Percentiles rank a stretch among this genome's conserved stretches.
Evolutionary conservation across 768 basidiomycete species (phyloP).

Genomic region (Collybiopsis luxurians): DNA sequence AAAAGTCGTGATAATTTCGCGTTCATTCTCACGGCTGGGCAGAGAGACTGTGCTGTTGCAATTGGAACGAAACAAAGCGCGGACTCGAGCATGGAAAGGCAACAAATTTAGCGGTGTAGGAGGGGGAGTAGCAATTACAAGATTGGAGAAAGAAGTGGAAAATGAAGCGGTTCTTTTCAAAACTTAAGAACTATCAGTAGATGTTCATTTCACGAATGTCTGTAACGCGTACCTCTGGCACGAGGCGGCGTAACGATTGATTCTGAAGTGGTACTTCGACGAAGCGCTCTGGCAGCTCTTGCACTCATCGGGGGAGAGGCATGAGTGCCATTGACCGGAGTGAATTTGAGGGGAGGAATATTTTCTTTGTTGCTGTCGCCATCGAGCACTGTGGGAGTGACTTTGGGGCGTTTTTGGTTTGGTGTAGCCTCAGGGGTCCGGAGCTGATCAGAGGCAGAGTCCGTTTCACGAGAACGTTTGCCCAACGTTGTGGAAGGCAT

Average conservation of each 20-base stretch:
- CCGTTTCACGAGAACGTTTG: slow-evolving; percentile 44
- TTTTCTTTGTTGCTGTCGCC: slow-evolving; percentile 78
- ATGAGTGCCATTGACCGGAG: slow-evolving; percentile 29
- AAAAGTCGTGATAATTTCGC: slow-evolving; percentile 57
- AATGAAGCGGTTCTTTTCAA: slow-evolving; percentile 47
- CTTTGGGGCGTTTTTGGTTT: slow-evolving; percentile 61
- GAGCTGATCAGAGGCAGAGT: slow-evolving; percentile 28
- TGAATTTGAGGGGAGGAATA: slow-evolving; percentile 56
- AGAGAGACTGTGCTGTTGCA: slow-evolving; percentile 56
- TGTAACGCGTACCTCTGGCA: slow-evolving; percentile 39
- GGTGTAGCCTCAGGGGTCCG: slow-evolving; percentile 65
- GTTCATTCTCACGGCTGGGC: slow-evolving; percentile 69
- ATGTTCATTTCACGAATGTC: slow-evolving; percentile 9
- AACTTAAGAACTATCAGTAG: slow-evolving; percentile 25
- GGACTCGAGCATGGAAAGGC: slow-evolving; percentile 57
- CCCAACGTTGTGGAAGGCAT: slow-evolving; percentile 50
- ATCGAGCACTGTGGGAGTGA: slow-evolving; percentile 35
- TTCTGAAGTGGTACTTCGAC: slow-evolving; percentile 30
- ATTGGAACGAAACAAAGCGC: slow-evolving; percentile 71
- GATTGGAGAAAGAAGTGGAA: slow-evolving; percentile 36
- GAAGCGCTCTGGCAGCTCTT: slow-evolving; percentile 36
- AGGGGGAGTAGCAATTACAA: slow-evolving; percentile 57
- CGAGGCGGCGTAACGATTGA: slow-evolving; percentile 36
- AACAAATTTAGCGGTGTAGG: slow-evolving; percentile 52
- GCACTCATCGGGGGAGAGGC: slow-evolving; percentile 27